A percentile compares a stretch with the other conserved stretches of the same genome.
Evolutionary conservation across 352 stramenopile species (phyloP).

Genomic region (Globisporangium rhizosaccharum): DNA sequence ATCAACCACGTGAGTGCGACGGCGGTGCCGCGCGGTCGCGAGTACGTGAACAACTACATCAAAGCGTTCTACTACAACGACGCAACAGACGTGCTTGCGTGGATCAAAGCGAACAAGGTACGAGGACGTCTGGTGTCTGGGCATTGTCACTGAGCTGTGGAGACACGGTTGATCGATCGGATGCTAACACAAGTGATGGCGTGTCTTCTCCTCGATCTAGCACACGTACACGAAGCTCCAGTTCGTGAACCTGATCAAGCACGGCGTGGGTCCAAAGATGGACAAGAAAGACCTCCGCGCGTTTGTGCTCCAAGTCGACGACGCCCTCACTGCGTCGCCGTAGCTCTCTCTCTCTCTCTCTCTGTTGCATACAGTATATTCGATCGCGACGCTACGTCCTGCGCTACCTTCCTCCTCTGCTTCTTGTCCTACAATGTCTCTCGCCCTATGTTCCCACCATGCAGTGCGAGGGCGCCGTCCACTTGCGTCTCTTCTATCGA

Average conservation of each 20-base stretch:
- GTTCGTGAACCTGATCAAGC: conserved; percentile 60
- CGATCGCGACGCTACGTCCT: too few relatives aligned
- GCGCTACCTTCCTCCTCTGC: neutral
- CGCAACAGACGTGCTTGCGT: conserved; percentile 67
- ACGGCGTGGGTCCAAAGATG: conserved; percentile 53
- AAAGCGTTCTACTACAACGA: conserved; percentile 90
- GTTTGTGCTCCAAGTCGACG: conserved; percentile 60
- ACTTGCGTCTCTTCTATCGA: conserved; percentile 10
- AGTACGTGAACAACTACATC: conserved; percentile 80
- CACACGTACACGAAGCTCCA: conserved; percentile 50
- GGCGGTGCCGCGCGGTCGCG: conserved; percentile 37
- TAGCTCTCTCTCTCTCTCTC: neutral
- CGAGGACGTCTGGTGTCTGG: conserved; percentile 1
- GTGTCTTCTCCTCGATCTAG: conserved; percentile 11
- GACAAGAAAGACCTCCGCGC: conserved; percentile 47
- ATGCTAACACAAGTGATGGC: conserved; percentile 6
- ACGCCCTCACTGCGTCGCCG: conserved; percentile 23
- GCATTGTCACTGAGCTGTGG: neutral
- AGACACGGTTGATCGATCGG: neutral
- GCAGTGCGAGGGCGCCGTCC: neutral
- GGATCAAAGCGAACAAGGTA: conserved; percentile 76
- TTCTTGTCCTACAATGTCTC: neutral
- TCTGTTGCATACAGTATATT: too few relatives aligned
- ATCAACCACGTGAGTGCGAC: conserved; percentile 73
- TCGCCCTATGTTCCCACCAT: neutral